These are phyloP conservation scores for Arabidopsis arenosa DNA, from an alignment of 345 rosid species.

Conservation along the genomic window DNA sequence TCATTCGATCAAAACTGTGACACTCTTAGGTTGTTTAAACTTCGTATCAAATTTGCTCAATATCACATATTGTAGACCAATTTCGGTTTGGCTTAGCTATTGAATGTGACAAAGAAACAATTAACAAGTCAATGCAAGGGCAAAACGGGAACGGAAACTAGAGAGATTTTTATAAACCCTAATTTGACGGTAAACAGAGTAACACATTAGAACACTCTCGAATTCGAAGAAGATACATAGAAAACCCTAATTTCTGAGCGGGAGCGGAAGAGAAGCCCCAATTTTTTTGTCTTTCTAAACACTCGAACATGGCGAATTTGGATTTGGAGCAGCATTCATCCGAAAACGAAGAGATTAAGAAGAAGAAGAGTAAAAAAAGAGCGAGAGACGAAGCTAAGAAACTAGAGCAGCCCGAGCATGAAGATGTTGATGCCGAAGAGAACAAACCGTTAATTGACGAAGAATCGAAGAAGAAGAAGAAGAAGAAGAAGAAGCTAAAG, in stretches of 20 bases:
- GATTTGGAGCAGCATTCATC: conserved; percentile 37
- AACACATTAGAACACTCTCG: background rate
- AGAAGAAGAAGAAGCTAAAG: background rate
- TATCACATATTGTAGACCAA: too few species aligned
- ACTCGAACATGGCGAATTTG: conserved; percentile 30
- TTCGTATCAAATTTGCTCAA: too few species aligned
- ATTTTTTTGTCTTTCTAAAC: background rate
- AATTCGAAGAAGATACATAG: background rate
- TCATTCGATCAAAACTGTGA: background rate
- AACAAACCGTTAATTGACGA: background rate
- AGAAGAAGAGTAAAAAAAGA: conserved; percentile 36
- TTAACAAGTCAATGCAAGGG: background rate
- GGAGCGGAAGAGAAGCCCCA: background rate
- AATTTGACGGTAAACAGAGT: background rate
- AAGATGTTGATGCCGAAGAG: background rate
- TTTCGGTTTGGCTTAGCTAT: background rate
- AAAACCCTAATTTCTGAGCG: background rate
- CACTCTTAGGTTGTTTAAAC: background rate
- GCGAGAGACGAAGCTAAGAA: conserved; percentile 29
- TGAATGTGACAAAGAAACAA: background rate
- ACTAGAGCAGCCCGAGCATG: background rate
- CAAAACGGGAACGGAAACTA: background rate
- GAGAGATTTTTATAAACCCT: conserved; percentile 35
- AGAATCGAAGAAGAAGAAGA: too few species aligned
- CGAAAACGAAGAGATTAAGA: conserved; percentile 22